Evolutionary conservation across 805 yeast species (phyloP).

Genomic region (Monosporozyma aquatica): DNA sequence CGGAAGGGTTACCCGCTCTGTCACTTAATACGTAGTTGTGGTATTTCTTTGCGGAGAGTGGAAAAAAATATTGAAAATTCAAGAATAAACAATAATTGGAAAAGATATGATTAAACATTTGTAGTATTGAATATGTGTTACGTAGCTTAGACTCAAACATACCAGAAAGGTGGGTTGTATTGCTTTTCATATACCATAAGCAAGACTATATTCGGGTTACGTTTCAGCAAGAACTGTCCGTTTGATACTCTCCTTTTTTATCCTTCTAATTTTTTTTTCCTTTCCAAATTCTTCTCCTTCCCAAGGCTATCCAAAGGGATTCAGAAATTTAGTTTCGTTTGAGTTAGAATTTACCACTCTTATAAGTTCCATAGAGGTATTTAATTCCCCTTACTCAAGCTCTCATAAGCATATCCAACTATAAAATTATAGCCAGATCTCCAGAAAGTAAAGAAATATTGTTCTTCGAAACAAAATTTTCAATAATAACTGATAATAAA

Average conservation of each 20-base stretch:
- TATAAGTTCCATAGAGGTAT: not conserved
- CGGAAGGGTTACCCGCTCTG: not conserved
- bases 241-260: conserved; percentile 1
- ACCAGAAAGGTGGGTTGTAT: conserved; percentile 1
- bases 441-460: too few species aligned
- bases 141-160: not conserved
- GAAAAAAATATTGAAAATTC: conserved; percentile 1
- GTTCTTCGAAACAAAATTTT: not conserved
- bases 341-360: not conserved
- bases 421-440: too few species aligned
- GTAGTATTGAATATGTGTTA: not conserved
- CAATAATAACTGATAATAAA: conserved; percentile 1
- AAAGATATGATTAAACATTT: conserved; percentile 1
- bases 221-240: not conserved
- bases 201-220: not conserved
- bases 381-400: not conserved
- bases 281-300: not conserved
- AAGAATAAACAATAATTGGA: not conserved
- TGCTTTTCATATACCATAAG: not conserved
- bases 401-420: too few species aligned
- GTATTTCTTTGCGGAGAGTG: not conserved
- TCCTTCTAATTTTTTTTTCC: not conserved
- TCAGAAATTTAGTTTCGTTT: not conserved
- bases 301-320: not conserved
- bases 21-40: not conserved